Conservation (phyloP, 106 monocot species). For the Chionographis japonica region DNA sequence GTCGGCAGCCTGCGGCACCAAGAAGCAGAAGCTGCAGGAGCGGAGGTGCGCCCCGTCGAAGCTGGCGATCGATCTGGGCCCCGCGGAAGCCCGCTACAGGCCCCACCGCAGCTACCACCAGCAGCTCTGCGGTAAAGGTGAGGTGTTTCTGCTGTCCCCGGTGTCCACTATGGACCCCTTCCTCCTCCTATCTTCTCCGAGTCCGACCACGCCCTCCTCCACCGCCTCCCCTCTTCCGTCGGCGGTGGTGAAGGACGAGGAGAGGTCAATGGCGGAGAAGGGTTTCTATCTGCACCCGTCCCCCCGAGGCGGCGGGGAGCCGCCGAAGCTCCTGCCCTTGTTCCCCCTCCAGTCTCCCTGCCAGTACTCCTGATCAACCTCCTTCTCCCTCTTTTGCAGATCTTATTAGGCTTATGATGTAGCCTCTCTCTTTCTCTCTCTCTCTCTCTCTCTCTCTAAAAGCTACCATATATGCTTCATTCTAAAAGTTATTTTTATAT, state of each 20-base stretch:
- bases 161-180: conserved; percentile 19
- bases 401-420: neutral
- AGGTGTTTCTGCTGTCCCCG: conserved; percentile 3
- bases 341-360: conserved; percentile 15
- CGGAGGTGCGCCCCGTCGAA: conserved; percentile 14
- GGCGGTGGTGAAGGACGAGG: conserved; percentile 11
- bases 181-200: conserved; percentile 1
- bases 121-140: too few species aligned
- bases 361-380: too few species aligned
- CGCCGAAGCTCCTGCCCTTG: conserved; percentile 23
- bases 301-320: conserved; percentile 5
- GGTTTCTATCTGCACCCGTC: conserved; percentile 27
- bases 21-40: conserved; percentile 23
- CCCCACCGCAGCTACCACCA: neutral
- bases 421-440: neutral
- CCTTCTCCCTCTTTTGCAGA: neutral
- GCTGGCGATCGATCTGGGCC: conserved; percentile 13
- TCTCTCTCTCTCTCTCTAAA: too few species aligned
- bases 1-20: neutral
- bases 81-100: neutral
- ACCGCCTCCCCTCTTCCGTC: neutral
- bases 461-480: too few species aligned
- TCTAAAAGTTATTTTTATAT: too few species aligned
- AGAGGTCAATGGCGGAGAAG: conserved; percentile 18
- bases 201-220: neutral